These are phyloP conservation scores for Flaveria robusta DNA, from an alignment of 129 eudicot genomes.

Conservation along the genomic window DNA sequence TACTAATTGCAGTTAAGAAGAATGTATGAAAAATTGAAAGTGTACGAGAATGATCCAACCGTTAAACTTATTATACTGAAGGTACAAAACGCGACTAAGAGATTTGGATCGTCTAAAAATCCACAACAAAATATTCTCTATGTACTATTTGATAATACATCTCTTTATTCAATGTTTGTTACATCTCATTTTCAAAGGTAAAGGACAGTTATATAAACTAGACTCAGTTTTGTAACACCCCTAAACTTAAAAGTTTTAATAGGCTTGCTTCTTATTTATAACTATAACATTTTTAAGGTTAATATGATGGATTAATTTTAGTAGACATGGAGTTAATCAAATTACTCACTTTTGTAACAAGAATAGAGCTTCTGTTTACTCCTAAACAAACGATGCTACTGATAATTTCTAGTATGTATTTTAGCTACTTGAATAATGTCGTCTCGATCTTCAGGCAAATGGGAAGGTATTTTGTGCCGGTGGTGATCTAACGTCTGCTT, in stretches of 20 bases:
- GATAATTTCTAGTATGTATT: neutral
- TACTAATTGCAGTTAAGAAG: conserved; percentile 33
- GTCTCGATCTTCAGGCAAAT: conserved; percentile 37
- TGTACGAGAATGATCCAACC: conserved; percentile 45
- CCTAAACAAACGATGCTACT: neutral
- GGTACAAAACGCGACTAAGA: conserved; percentile 18
- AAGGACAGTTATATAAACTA: neutral
- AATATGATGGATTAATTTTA: neutral
- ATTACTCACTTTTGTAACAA: no score
- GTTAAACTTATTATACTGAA: conserved; percentile 46
- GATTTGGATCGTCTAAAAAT: neutral
- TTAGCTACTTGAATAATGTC: neutral
- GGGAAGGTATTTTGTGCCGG: conserved; percentile 57
- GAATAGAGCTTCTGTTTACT: no score
- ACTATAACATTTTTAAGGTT: no score
- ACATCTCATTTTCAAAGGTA: neutral
- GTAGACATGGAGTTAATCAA: neutral
- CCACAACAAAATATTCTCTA: neutral
- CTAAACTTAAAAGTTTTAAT: no score
- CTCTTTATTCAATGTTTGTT: neutral
- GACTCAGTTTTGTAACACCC: no score
- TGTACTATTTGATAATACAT: neutral
- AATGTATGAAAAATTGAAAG: conserved; percentile 32
- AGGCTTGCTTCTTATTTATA: no score
- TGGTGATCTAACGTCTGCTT: conserved; percentile 48